Percentiles rank a stretch among this genome's conserved stretches.
Conservation (phyloP, 2,329 filamentous ascomycete species). For the Pseudogymnoascus sp. region DNA sequence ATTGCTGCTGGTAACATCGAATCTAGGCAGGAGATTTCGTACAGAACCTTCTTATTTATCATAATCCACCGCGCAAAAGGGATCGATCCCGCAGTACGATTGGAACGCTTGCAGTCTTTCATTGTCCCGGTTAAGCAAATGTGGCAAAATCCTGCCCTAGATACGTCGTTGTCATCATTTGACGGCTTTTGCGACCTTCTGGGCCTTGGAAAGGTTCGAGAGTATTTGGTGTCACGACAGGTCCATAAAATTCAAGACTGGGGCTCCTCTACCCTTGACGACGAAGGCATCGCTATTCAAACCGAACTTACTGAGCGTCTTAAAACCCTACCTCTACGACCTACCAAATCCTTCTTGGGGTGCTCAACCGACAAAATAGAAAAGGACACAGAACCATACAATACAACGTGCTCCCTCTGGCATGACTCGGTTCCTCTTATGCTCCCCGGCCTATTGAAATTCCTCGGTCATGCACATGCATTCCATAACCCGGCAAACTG, state of each 20-base stretch:
- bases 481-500: conserved; percentile 84
- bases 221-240: conserved; percentile 64
- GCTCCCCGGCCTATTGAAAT: conserved; percentile 75
- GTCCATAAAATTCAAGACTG: conserved; percentile 76
- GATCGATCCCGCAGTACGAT: conserved; percentile 61
- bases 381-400: conserved; percentile 61
- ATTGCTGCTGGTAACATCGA: conserved; percentile 64
- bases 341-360: conserved; percentile 85
- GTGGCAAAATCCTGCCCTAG: conserved; percentile 67
- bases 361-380: conserved; percentile 86
- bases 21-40: conserved; percentile 75
- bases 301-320: conserved; percentile 62
- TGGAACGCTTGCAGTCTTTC: conserved; percentile 66
- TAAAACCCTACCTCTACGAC: conserved; percentile 65
- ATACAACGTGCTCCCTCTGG: conserved; percentile 76
- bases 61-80: conserved; percentile 82
- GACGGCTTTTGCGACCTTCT: conserved; percentile 70
- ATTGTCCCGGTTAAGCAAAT: conserved; percentile 71
- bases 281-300: conserved; percentile 71
- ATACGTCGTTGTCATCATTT: conserved; percentile 63
- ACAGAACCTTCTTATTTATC: conserved; percentile 85
- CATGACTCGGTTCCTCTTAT: conserved; percentile 71
- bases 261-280: conserved; percentile 67
- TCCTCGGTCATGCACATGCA: conserved; percentile 81
- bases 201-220: conserved; percentile 69